These are phyloP conservation scores for Lachnellula willkommii DNA, from an alignment of 2,329 filamentous ascomycete species.

Conservation along the genomic window DNA sequence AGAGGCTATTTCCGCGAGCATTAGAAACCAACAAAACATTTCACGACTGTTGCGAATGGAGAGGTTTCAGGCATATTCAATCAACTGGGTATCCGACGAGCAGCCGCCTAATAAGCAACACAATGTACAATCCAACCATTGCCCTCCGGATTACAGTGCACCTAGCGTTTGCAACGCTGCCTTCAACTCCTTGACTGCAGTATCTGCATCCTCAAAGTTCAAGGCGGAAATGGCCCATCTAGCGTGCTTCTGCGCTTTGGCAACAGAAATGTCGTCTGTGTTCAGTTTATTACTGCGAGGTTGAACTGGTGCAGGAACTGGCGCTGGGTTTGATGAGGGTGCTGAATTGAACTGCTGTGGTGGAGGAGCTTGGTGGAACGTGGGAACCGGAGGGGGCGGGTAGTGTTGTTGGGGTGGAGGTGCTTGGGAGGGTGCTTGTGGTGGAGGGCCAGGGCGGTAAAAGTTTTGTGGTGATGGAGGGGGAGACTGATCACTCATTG, in stretches of 20 bases:
- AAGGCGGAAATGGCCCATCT: slow-evolving; percentile 95
- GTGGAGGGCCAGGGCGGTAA: slow-evolving; percentile 27
- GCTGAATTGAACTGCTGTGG: slow-evolving; percentile 2
- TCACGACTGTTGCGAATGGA: too few species aligned
- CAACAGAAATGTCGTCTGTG: slow-evolving; percentile 64
- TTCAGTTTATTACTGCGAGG: slow-evolving; percentile 38
- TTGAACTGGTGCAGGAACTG: slow-evolving; percentile 19
- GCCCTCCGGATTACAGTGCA: slow-evolving; percentile 16
- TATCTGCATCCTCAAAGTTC: slow-evolving; percentile 92
- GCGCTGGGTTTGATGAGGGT: slow-evolving; percentile 25
- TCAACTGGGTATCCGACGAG: slow-evolving; percentile 3
- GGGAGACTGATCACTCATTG: slow-evolving; percentile 11
- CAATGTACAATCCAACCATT: slow-evolving; percentile 1
- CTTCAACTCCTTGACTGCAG: slow-evolving; percentile 78
- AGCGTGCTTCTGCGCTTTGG: slow-evolving; percentile 86
- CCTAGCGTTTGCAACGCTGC: slow-evolving; percentile 54
- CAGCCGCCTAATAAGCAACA: neutral
- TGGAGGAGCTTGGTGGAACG: slow-evolving; percentile 11
- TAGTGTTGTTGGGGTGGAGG: slow-evolving; percentile 14
- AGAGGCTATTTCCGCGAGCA: too few species aligned
- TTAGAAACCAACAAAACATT: too few species aligned
- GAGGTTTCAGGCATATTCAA: neutral
- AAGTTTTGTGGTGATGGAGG: slow-evolving; percentile 31
- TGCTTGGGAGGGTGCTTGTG: slow-evolving; percentile 27
- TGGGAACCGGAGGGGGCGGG: slow-evolving; percentile 2